phyloP scores from a whole-genome alignment of 371 early-diverging fungal genomes.

The Mucor irregularis region DNA sequence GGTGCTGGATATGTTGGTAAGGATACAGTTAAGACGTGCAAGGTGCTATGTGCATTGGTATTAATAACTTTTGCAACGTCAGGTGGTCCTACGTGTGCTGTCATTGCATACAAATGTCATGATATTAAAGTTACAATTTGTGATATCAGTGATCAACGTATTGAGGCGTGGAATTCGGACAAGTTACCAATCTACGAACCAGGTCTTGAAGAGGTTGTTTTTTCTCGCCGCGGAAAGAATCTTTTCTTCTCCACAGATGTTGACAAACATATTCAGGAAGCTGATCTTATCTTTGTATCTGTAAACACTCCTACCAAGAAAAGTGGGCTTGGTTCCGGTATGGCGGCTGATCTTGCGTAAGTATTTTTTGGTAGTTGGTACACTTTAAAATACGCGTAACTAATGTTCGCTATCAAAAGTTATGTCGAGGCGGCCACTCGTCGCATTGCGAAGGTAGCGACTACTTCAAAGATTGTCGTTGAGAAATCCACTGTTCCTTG shows the following conservation, averaged over 20 bases:
- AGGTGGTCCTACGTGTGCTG: slow-evolving; percentile 94
- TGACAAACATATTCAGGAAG: slow-evolving; percentile 70
- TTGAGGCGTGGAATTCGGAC: slow-evolving; percentile 80
- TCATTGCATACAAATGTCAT: slow-evolving; percentile 88
- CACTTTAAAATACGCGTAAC: too few species aligned
- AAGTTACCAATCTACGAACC: slow-evolving; percentile 91
- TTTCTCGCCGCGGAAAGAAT: slow-evolving; percentile 74
- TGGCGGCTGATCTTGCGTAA: slow-evolving; percentile 86
- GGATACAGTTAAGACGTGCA: background rate
- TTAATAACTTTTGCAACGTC: background rate
- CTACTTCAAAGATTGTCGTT: slow-evolving; percentile 85
- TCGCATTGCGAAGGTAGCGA: slow-evolving; percentile 86
- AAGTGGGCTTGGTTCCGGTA: slow-evolving; percentile 78
- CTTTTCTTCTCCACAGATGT: slow-evolving; percentile 86
- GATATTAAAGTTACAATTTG: slow-evolving; percentile 84
- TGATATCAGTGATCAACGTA: slow-evolving; percentile 37
- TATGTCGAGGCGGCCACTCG: slow-evolving; percentile 87
- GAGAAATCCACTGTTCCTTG: slow-evolving; percentile 97
- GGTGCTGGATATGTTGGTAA: slow-evolving; percentile 96
- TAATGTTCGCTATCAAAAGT: slow-evolving; percentile 28
- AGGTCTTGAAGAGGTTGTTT: slow-evolving; percentile 86
- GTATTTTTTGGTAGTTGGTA: slow-evolving; percentile 29
- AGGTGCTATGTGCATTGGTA: background rate
- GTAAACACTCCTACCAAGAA: slow-evolving; percentile 92
- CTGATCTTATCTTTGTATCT: slow-evolving; percentile 89